A percentile compares a stretch with the other conserved stretches of the same genome.
These are phyloP conservation scores for Cochlearia excelsa DNA, from an alignment of 345 rosid genomes.

Conservation along the genomic window DNA sequence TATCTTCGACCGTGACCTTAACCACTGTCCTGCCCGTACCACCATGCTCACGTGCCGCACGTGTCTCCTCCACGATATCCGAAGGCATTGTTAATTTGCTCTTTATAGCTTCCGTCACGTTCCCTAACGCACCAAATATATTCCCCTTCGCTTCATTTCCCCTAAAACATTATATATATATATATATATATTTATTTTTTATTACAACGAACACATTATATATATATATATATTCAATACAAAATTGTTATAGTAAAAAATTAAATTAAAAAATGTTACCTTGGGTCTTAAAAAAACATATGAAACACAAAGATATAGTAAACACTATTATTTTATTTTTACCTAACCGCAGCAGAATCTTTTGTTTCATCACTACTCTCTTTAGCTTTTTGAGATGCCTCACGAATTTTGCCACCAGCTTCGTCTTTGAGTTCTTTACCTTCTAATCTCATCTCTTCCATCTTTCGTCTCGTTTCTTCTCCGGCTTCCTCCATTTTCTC, in stretches of 20 bases:
- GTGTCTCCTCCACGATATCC: slow-evolving; percentile 37
- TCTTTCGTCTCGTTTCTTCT: slow-evolving; percentile 48
- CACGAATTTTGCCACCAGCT: slow-evolving; percentile 21
- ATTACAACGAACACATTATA: no score
- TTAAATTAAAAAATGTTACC: no score
- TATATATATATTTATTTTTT: no score
- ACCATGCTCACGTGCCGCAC: slow-evolving; percentile 39
- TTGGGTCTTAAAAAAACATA: no score
- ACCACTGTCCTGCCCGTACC: slow-evolving; percentile 32
- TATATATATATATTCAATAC: no score
- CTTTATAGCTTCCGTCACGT: slow-evolving; percentile 40
- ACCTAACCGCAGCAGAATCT: slow-evolving; percentile 22
- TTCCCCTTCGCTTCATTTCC: slow-evolving; percentile 39
- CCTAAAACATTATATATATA: slow-evolving; percentile 10
- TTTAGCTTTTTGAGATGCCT: slow-evolving; percentile 21
- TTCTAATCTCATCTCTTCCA: slow-evolving; percentile 52
- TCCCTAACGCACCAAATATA: slow-evolving; percentile 39
- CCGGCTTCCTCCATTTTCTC: slow-evolving; percentile 46
- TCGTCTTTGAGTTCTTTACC: slow-evolving; percentile 37
- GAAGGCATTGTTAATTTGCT: slow-evolving; percentile 43
- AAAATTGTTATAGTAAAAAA: no score
- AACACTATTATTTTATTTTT: background rate
- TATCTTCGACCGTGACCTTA: slow-evolving; percentile 21
- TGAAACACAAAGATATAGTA: no score
- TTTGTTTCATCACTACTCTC: slow-evolving; percentile 22